Evolutionary conservation across 495 filamentous ascomycete genomes (phyloP).

Genomic region (Immersiella caudata): DNA sequence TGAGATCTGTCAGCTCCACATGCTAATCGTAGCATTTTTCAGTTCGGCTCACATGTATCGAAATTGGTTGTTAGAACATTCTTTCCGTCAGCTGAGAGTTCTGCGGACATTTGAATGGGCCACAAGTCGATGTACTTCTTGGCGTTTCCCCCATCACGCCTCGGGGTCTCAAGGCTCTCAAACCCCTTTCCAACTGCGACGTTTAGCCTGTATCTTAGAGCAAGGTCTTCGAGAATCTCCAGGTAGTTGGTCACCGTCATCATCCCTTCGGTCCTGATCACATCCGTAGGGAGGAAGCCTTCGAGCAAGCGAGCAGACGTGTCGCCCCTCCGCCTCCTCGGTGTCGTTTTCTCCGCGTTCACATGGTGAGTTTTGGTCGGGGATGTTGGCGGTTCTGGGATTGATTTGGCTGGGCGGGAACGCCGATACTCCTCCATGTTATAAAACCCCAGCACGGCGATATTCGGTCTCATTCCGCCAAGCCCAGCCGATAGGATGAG

Average conservation of each 20-base stretch:
- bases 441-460: constrained; percentile 74
- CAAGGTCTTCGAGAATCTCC: constrained; percentile 80
- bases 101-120: constrained; percentile 85
- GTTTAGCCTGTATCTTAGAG: constrained; percentile 78
- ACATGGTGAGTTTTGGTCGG: constrained; percentile 29
- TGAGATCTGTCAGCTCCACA: constrained; percentile 17
- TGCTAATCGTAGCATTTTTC: background rate
- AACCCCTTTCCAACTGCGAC: constrained; percentile 87
- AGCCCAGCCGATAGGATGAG: constrained; percentile 79
- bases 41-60: constrained; percentile 65
- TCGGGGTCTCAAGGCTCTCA: constrained; percentile 70
- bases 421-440: constrained; percentile 72
- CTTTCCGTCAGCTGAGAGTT: constrained; percentile 64
- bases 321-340: constrained; percentile 44
- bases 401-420: constrained; percentile 41
- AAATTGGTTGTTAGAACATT: constrained; percentile 87
- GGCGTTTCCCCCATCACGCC: constrained; percentile 53
- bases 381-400: constrained; percentile 37
- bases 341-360: constrained; percentile 24
- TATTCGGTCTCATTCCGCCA: constrained; percentile 91
- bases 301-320: constrained; percentile 50
- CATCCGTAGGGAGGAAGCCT: constrained; percentile 61
- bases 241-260: constrained; percentile 72
- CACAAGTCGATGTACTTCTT: constrained; percentile 88
- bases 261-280: constrained; percentile 60